Evolutionary conservation across 1,284 basidiomycete genomes (phyloP).

Genomic region (Cutaneotrichosporon sp.): DNA sequence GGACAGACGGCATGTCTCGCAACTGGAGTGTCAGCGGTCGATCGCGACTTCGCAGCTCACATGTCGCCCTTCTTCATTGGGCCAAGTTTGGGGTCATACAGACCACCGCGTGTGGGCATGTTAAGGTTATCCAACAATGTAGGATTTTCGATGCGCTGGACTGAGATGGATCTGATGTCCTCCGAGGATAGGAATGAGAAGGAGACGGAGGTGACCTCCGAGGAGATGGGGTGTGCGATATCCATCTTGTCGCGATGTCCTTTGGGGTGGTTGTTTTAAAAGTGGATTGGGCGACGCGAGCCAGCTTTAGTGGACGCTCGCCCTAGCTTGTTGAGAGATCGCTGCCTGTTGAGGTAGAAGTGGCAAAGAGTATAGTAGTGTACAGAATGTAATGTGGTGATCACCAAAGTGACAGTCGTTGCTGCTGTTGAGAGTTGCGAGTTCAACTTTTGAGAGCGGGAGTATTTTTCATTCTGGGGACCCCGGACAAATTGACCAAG

Average conservation of each 20-base stretch:
- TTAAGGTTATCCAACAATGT: conserved; percentile 90
- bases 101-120: conserved; percentile 81
- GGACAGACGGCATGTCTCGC: conserved; percentile 84
- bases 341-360: too few relatives aligned
- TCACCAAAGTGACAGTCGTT: too few relatives aligned
- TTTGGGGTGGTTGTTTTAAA: neutral
- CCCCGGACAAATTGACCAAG: neutral
- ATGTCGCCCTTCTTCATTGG: conserved; percentile 82
- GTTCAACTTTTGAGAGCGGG: conserved; percentile 4
- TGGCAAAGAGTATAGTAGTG: neutral
- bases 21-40: conserved; percentile 54
- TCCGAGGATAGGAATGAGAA: conserved; percentile 93
- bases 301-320: conserved; percentile 6
- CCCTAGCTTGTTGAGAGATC: conserved; percentile 6
- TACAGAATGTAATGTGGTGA: too few relatives aligned
- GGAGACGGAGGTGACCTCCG: conserved; percentile 76
- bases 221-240: conserved; percentile 80
- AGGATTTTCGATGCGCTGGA: conserved; percentile 94
- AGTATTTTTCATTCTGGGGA: neutral
- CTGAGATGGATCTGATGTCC: conserved; percentile 88
- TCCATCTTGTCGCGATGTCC: conserved; percentile 61
- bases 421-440: too few relatives aligned
- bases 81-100: conserved; percentile 94
- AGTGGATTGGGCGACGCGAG: conserved; percentile 12
- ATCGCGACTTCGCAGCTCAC: conserved; percentile 53